phyloP scores from a whole-genome alignment of 2,329 filamentous ascomycete species.

The Dactylellina haptotyla region DNA sequence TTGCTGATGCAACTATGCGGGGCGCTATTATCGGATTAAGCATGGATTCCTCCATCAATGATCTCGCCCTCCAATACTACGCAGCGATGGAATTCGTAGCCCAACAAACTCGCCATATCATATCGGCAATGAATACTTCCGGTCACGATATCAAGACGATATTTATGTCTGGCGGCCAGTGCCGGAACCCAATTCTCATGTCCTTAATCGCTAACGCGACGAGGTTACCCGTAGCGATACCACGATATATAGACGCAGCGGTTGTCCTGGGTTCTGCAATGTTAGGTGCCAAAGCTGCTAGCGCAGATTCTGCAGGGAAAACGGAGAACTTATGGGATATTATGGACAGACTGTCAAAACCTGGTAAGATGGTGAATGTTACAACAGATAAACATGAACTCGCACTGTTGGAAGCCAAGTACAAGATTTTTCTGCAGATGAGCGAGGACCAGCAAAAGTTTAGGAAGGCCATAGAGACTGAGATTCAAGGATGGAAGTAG shows the following conservation, averaged over 20 bases:
- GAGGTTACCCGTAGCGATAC: conserved; percentile 90
- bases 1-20: conserved; percentile 92
- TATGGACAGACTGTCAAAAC: conserved; percentile 97
- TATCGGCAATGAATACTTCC: conserved; percentile 89
- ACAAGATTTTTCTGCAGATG: conserved; percentile 94
- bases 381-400: conserved; percentile 77
- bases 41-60: conserved; percentile 85
- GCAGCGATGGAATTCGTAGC: conserved; percentile 98
- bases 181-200: conserved; percentile 94
- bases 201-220: conserved; percentile 88
- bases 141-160: conserved; percentile 90
- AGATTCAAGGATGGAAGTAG: conserved; percentile 63
- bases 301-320: conserved; percentile 74
- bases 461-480: conserved; percentile 78
- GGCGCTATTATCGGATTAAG: conserved; percentile 87
- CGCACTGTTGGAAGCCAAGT: conserved; percentile 85
- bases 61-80: conserved; percentile 91
- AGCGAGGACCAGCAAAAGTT: conserved; percentile 86
- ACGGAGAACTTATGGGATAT: conserved; percentile 93
- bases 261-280: conserved; percentile 98
- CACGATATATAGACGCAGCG: conserved; percentile 90
- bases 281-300: conserved; percentile 97
- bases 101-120: conserved; percentile 93
- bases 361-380: conserved; percentile 83
- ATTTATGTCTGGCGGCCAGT: conserved; percentile 99